Evolutionary conservation across 306 rosid genomes (phyloP), one percentile per base, ranked within the genome.

Genomic region (Prunus persica): DNA sequence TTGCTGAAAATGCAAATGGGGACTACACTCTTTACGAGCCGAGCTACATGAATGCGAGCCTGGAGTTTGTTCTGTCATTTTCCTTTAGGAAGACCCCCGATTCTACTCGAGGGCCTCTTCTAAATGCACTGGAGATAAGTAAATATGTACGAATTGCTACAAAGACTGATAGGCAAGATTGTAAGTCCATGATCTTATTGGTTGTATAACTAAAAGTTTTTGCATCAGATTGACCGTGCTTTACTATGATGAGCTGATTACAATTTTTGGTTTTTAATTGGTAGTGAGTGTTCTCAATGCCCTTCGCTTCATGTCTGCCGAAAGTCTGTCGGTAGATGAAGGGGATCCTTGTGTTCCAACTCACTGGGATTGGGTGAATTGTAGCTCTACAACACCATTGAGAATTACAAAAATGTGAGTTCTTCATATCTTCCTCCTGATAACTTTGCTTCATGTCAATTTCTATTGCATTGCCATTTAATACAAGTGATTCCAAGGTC

Each of bases 291-390:
- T 72, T 76, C 83, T 86, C 69, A 88, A 82, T 83, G 74, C 79
- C 78, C 71, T 95, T 77, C 63, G 80, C 64, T 71, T 45, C 72
- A 79, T 88, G 86, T 90, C 93, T 12, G 69, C 77, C 12, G 93
- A 85, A 69, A 82, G 66, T 34, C 66, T 54, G 73, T 85, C 46
- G n/a, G 80, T 78, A 57, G 77, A 89, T 14, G 92, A 90, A 85
- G 97, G 99, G 6, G 97, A 92, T 84, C 97, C 97, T 19, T 95
- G 99, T 79, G 86, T 87, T 80, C 99, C 99, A 38, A 88, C 92
- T 64, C 86, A 70, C 27, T 95, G 99, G 99, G 97, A 90, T 56
- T 89, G 97, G 97, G 75, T 95, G 74, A 86, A 88, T 62, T 95
- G 97, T 67, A 89, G 93, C 84, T 64, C 87, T 11, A 67, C 79